Evolutionary conservation across 2,329 filamentous ascomycete species (phyloP).

Genomic region (Catunica adiposa): DNA sequence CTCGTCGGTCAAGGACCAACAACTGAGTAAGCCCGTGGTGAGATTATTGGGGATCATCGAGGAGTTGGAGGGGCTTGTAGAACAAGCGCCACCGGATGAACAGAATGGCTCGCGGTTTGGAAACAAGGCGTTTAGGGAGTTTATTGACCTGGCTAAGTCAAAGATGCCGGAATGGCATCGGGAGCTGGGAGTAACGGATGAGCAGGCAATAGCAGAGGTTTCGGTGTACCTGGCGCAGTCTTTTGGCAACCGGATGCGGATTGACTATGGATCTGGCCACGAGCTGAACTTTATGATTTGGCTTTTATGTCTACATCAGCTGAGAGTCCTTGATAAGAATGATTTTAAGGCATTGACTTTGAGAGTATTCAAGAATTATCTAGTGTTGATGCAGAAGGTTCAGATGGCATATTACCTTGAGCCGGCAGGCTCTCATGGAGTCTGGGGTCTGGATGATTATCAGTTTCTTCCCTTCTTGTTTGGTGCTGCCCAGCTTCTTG

Average conservation of each 20-base stretch:
- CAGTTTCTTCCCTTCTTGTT: slow-evolving; percentile 94
- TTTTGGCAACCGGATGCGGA: slow-evolving; percentile 70
- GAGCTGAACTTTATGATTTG: slow-evolving; percentile 95
- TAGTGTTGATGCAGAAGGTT: slow-evolving; percentile 69
- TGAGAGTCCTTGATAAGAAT: slow-evolving; percentile 42
- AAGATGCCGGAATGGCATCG: slow-evolving; percentile 46
- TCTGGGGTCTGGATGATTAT: slow-evolving; percentile 96
- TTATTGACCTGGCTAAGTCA: slow-evolving; percentile 52
- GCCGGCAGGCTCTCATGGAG: slow-evolving; percentile 88
- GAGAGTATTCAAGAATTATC: slow-evolving; percentile 64
- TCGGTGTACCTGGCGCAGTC: slow-evolving; percentile 67
- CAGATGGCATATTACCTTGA: slow-evolving; percentile 94
- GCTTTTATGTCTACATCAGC: slow-evolving; percentile 82
- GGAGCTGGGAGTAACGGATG: slow-evolving; percentile 35
- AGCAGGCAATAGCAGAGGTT: slow-evolving; percentile 48
- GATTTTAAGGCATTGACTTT: slow-evolving; percentile 65
- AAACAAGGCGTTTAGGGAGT: slow-evolving; percentile 75
- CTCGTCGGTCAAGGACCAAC: slow-evolving; percentile 39
- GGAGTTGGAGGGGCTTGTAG: slow-evolving; percentile 49
- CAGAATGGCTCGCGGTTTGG: slow-evolving; percentile 83
- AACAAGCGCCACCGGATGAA: slow-evolving; percentile 61
- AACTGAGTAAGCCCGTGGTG: slow-evolving; percentile 42
- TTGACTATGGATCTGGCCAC: slow-evolving; percentile 95
- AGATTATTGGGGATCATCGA: slow-evolving; percentile 55
- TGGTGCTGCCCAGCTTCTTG: slow-evolving; percentile 73